phyloP scores from a whole-genome alignment of 768 basidiomycete genomes.

The Exsudoporus frostii region DNA sequence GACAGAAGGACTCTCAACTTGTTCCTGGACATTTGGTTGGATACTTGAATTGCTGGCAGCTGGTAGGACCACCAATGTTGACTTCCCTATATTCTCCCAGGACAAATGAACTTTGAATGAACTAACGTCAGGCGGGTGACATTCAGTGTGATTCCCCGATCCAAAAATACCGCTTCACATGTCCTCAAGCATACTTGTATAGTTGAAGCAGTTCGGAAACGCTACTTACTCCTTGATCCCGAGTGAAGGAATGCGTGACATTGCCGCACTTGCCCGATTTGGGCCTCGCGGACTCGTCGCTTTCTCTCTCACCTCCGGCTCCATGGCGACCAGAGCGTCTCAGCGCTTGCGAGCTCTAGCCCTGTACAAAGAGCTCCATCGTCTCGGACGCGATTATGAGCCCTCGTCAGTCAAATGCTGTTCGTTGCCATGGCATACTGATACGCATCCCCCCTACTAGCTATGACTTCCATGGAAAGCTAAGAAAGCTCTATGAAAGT shows the following conservation, averaged over 20 bases:
- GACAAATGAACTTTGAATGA: not conserved
- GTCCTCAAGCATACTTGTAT: no score
- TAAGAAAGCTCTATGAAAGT: constrained; percentile 76
- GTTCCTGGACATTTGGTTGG: no score
- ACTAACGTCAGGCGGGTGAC: not conserved
- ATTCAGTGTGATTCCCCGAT: not conserved
- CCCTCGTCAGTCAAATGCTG: constrained; percentile 54
- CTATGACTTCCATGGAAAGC: constrained; percentile 73
- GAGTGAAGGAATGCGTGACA: no score
- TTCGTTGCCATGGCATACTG: constrained; percentile 9
- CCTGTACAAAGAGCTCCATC: constrained; percentile 79
- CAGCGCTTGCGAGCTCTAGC: constrained; percentile 60
- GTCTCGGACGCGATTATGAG: constrained; percentile 81
- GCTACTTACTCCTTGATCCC: no score
- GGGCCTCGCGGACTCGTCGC: not conserved
- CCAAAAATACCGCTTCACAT: not conserved
- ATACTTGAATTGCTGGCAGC: no score
- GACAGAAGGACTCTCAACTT: no score
- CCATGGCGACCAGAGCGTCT: constrained; percentile 49
- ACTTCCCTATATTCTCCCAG: not conserved
- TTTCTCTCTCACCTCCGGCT: not conserved
- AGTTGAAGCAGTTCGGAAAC: no score
- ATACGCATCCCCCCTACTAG: constrained; percentile 35
- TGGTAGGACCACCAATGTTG: no score
- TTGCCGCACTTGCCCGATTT: not conserved